Percentiles rank a stretch among this genome's conserved stretches.
phyloP scores from a whole-genome alignment of 257 asterid genomes.

The Nicotiana tabacum region DNA sequence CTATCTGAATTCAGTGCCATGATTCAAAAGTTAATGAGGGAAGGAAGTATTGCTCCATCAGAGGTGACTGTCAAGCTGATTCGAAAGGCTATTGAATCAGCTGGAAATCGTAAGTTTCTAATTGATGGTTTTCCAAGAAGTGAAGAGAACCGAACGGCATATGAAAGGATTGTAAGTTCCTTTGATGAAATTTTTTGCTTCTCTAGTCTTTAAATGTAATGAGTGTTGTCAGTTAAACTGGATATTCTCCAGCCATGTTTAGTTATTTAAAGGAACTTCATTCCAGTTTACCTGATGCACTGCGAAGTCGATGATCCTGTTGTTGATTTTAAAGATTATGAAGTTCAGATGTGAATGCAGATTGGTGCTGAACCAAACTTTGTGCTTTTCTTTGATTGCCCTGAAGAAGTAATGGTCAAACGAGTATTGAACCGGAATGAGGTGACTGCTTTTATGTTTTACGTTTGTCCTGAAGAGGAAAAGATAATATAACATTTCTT shows the following conservation, averaged over 20 bases:
- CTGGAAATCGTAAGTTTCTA: slow-evolving; percentile 53
- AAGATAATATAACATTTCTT: slow-evolving; percentile 5
- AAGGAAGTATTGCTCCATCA: slow-evolving; percentile 91
- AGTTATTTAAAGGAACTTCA: background rate
- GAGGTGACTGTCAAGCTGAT: slow-evolving; percentile 82
- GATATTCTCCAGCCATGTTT: background rate
- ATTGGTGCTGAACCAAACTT: slow-evolving; percentile 77
- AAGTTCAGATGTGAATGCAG: slow-evolving; percentile 39
- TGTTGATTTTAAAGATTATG: slow-evolving; percentile 9
- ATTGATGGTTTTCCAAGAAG: slow-evolving; percentile 97
- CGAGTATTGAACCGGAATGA: slow-evolving; percentile 83
- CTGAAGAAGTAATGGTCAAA: slow-evolving; percentile 84
- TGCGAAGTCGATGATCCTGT: background rate
- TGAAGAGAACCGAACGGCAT: slow-evolving; percentile 84
- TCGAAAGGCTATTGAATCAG: slow-evolving; percentile 62
- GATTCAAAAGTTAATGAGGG: slow-evolving; percentile 72
- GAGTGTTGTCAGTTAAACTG: slow-evolving; percentile 5
- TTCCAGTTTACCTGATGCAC: background rate
- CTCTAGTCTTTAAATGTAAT: slow-evolving; percentile 10
- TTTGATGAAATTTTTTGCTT: slow-evolving; percentile 16
- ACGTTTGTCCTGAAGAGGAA: slow-evolving; percentile 13
- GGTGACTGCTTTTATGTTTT: slow-evolving; percentile 35
- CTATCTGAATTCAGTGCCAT: slow-evolving; percentile 50
- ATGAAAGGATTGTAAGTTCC: slow-evolving; percentile 72
- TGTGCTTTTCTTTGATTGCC: slow-evolving; percentile 93